Conservation (phyloP, 768 basidiomycete genomes). For the Panaeolus cyanescens region DNA sequence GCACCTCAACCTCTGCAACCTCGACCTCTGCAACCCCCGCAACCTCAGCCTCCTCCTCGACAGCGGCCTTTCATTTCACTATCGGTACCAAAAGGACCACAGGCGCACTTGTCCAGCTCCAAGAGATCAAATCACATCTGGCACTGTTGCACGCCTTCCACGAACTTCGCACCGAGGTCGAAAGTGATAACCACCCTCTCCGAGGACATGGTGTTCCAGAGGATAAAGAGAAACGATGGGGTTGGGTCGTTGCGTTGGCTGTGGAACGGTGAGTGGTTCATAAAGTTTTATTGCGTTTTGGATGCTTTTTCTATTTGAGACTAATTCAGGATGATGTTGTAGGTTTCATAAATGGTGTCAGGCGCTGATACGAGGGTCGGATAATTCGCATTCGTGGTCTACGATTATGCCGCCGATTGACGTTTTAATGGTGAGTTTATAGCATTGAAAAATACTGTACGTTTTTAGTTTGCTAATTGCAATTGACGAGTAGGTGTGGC, state of each 20-base stretch:
- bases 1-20: too few relatives aligned
- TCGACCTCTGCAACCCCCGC: too few relatives aligned
- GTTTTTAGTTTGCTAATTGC: neutral
- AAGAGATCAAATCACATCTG: conserved; percentile 33
- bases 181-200: conserved; percentile 4
- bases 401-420: conserved; percentile 35
- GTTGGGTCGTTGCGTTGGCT: conserved; percentile 36
- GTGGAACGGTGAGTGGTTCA: conserved; percentile 33
- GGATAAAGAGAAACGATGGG: conserved; percentile 31
- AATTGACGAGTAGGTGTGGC: conserved; percentile 28
- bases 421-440: conserved; percentile 35
- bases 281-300: neutral
- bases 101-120: conserved; percentile 27
- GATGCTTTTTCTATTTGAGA: too few relatives aligned
- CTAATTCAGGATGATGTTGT: too few relatives aligned
- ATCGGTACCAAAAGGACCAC: conserved; percentile 25
- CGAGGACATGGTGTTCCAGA: conserved; percentile 15
- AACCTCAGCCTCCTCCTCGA: conserved; percentile 25
- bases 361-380: conserved; percentile 3
- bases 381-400: neutral
- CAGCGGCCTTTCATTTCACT: conserved; percentile 26
- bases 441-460: too few relatives aligned
- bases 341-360: conserved; percentile 33
- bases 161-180: conserved; percentile 24
- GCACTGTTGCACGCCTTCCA: conserved; percentile 33